These are phyloP conservation scores for Monilinia polystroma DNA, from an alignment of 2,329 filamentous ascomycete species.

Conservation along the genomic window DNA sequence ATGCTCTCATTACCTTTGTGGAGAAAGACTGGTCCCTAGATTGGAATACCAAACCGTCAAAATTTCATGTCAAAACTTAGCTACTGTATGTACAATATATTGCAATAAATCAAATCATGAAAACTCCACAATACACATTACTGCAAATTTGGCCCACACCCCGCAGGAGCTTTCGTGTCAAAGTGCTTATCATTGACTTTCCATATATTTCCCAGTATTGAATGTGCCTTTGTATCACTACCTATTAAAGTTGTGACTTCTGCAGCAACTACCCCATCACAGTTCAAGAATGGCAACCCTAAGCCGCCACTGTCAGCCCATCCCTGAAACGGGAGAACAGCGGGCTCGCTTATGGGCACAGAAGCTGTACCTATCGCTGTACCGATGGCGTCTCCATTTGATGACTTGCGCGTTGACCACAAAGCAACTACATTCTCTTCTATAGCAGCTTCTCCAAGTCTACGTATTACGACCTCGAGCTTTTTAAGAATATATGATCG, in stretches of 20 bases:
- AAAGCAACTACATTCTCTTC: neutral
- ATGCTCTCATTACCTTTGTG: neutral
- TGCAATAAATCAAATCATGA: neutral
- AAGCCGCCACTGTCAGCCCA: slow-evolving; percentile 14
- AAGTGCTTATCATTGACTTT: slow-evolving; percentile 7
- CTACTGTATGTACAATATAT: neutral
- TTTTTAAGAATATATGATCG: slow-evolving; percentile 11
- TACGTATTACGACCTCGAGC: slow-evolving; percentile 5
- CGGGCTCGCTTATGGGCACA: neutral
- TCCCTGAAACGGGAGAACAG: slow-evolving; percentile 5
- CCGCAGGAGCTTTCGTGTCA: neutral
- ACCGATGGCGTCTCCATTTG: slow-evolving; percentile 10
- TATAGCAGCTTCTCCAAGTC: neutral
- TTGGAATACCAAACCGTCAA: fast-evolving
- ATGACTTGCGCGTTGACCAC: neutral
- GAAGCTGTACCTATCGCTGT: neutral
- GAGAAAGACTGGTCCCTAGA: neutral
- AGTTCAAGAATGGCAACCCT: slow-evolving; percentile 16
- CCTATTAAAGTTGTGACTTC: slow-evolving; percentile 3
- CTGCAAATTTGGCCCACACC: neutral
- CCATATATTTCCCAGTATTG: slow-evolving; percentile 4
- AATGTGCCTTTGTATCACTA: slow-evolving; percentile 11
- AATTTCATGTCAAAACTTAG: neutral
- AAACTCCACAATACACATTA: slow-evolving; percentile 15
- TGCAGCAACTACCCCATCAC: slow-evolving; percentile 9